Evolutionary conservation across 495 filamentous ascomycete species (phyloP), one percentile per base, ranked within the genome.

Genomic region (Trichoderma asperelloides): DNA sequence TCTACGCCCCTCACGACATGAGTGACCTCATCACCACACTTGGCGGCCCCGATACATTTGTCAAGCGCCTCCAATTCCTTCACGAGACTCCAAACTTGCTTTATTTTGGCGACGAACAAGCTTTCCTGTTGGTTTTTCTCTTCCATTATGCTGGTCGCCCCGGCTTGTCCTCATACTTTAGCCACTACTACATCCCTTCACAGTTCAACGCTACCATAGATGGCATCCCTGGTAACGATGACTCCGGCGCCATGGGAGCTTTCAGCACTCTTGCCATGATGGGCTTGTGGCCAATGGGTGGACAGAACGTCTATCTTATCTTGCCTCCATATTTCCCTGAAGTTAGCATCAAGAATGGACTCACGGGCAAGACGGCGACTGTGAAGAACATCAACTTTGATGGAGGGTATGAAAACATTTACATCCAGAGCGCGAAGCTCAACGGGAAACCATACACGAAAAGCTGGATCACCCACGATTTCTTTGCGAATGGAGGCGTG

Each of bases 221-320:
- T 15, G 87, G 88, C 12, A 80, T 91, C 15, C 87, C 88, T 1
- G 88, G 87, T 0, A 90, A 89, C 69, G 87, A 90, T 63, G 87
- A 89, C 70, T 85, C 83, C 39, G 87, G 87, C 0, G 86, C 87
- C 21, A 88, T 89, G 86, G 88, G 87, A 0, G 81, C 85, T 4
- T 90, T 89, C 68, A 77, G 84, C 7, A 84, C 81, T 2, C 81
- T 89, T 25, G 81, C 82, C 65, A 88, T 88, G 85, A 79, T 88
- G 57, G 88, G 88, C 0, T 74, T 89, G 0, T 91, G 86, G 73
- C 88, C 88, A 0, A 83, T 87, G 18, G 82, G 86, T 4, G 88
- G 88, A 1, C 87, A 89, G 71, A 78, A 89, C 67, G 86, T 89
- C 0, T 90, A 91, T 63, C 76, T 91, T 12, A 88, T 90, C 66